phyloP scores from a whole-genome alignment of 2,329 filamentous ascomycete genomes.

The Sporothrix globosa region DNA sequence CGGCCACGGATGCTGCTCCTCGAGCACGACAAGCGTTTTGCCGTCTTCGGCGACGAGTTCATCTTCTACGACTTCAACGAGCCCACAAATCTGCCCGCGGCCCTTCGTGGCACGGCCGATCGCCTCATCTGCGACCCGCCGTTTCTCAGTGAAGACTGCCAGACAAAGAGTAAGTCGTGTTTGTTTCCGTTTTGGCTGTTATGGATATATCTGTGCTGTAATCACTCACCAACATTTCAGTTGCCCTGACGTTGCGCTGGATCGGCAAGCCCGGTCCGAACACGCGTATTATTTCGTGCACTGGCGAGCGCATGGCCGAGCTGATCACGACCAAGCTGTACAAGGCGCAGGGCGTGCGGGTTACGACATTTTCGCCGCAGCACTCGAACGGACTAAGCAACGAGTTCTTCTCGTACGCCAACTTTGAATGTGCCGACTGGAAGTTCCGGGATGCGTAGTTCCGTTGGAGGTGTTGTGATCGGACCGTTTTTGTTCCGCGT shows the following conservation, averaged over 20 bases:
- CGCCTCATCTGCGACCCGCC: constrained; percentile 77
- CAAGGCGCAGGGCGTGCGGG: constrained; percentile 60
- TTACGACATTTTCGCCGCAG: constrained; percentile 69
- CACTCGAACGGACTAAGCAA: constrained; percentile 78
- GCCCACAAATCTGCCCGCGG: constrained; percentile 66
- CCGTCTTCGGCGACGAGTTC: constrained; percentile 70
- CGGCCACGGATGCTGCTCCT: constrained; percentile 66
- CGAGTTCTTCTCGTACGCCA: constrained; percentile 79
- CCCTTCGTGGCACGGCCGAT: constrained; percentile 60
- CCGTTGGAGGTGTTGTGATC: background rate
- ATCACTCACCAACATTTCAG: constrained; percentile 33
- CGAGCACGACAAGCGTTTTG: constrained; percentile 75
- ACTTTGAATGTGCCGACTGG: constrained; percentile 67
- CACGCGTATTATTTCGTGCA: constrained; percentile 66
- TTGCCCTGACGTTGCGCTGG: constrained; percentile 75
- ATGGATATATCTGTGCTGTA: background rate
- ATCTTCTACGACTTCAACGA: constrained; percentile 73
- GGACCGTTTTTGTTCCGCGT: no score
- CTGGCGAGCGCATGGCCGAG: constrained; percentile 73
- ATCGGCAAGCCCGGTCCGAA: constrained; percentile 55
- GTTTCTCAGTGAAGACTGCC: constrained; percentile 78
- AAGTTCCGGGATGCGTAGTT: constrained; percentile 42
- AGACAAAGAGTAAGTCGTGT: constrained; percentile 60
- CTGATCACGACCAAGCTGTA: constrained; percentile 69
- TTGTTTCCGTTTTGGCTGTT: no score